Evolutionary conservation across 768 basidiomycete species (phyloP), one percentile per base, ranked within the genome.

Genomic region (Lactifluus subvellereus): DNA sequence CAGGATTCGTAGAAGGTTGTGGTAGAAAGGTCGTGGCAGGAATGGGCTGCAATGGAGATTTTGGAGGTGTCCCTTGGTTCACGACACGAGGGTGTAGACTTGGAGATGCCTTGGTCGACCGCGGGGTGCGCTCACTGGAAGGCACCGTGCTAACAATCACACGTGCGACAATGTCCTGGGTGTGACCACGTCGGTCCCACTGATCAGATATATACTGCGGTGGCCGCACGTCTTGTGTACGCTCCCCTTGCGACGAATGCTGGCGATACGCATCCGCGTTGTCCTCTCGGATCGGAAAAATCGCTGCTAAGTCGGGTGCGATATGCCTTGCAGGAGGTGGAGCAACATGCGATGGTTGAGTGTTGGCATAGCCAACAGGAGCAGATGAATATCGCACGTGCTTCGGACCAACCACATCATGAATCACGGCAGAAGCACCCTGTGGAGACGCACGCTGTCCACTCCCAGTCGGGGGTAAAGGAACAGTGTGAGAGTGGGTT

Each of bases 221-320:
- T 5, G 37, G 22, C 32, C 40, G 54, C 35, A 45, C 27, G 13
- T 54, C 35, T 37, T 57, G 64, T 40, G 50, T 22, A 40, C 64
- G 64, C 27, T 53, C 61, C 43, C 33, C 59, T 33, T 60, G 57
- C 11, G 35, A 16, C 10, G 40, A 27, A 35, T 62, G 27, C 49
- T 37, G 64, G 22, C 45, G 65, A 47, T 62, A 58, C 4, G 42
- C 33, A 53, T 61, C 65, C 5, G 14, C 4, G 42, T 54, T 47
- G 30, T 67, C 67, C 49, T 67, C 67, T 58, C 65, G 57, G 18
- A 67, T 57, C 30, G 67, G 67, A 54, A 67, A 67, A 6, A 53
- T 57, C 6, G 67, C 20, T 14, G 67, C 65, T 13, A 66, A 59
- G 42, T 59, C 61, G 20, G 65, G 60, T 9, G 57, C 57, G 16